phyloP scores from a whole-genome alignment of 2,329 filamentous ascomycete species.

The Tolypocladium capitatum region DNA sequence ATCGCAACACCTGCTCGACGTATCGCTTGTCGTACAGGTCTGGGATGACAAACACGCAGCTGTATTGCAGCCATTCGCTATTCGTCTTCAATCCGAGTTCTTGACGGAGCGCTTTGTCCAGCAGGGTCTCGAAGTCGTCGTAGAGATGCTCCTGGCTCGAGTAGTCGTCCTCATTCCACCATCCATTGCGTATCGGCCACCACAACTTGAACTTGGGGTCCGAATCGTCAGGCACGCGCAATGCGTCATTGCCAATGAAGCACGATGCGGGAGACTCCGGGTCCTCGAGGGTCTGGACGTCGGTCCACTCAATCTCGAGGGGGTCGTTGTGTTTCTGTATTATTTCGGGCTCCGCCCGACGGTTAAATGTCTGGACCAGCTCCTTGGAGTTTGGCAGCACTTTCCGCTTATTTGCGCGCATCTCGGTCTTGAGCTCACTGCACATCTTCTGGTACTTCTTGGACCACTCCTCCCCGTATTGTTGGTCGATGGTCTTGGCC shows the following conservation, averaged over 20 bases:
- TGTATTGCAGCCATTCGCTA: constrained; percentile 79
- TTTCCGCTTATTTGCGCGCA: constrained; percentile 88
- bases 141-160: constrained; percentile 64
- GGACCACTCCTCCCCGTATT: constrained; percentile 73
- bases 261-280: constrained; percentile 47
- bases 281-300: constrained; percentile 54
- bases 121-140: constrained; percentile 73
- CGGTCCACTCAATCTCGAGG: constrained; percentile 89
- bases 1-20: constrained; percentile 70
- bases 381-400: constrained; percentile 97
- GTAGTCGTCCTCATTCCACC: constrained; percentile 86
- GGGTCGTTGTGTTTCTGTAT: constrained; percentile 94
- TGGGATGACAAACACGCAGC: constrained; percentile 92
- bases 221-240: constrained; percentile 81
- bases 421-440: constrained; percentile 74
- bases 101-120: constrained; percentile 76
- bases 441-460: constrained; percentile 71
- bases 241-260: constrained; percentile 69
- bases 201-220: constrained; percentile 80
- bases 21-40: constrained; percentile 94
- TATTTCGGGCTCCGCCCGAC: constrained; percentile 66
- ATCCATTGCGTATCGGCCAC: constrained; percentile 81
- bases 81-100: constrained; percentile 68
- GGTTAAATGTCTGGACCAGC: constrained; percentile 87
- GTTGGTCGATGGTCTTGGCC: constrained; percentile 54